phyloP scores from a whole-genome alignment of 306 rosid genomes.

The Leucaena leucocephala region DNA sequence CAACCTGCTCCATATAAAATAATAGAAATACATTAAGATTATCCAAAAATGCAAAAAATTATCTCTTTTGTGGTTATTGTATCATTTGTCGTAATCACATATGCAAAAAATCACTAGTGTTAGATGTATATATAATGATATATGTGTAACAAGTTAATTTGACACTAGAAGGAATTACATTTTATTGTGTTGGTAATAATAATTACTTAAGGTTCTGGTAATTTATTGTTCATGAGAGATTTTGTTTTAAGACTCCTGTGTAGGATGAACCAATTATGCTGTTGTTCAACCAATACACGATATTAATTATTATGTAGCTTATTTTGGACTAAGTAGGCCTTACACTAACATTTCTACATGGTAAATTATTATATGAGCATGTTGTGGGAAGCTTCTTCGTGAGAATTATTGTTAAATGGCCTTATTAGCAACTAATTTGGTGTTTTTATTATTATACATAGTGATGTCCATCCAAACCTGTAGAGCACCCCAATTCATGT shows the following conservation, averaged over 20 bases:
- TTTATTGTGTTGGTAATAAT: background rate
- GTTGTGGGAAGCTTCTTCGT: conserved; percentile 16
- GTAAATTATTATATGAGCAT: background rate
- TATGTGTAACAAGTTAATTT: no score
- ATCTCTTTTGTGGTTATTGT: background rate
- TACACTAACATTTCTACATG: background rate
- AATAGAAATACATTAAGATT: background rate
- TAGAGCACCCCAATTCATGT: background rate
- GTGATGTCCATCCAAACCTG: background rate
- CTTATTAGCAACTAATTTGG: background rate
- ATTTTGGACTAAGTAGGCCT: background rate
- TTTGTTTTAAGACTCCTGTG: background rate
- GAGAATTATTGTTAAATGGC: background rate
- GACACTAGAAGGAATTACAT: no score
- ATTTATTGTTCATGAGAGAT: background rate
- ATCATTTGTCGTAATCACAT: background rate
- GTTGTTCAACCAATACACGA: background rate
- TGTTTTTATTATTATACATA: background rate
- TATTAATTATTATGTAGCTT: background rate
- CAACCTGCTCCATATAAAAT: background rate
- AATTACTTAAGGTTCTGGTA: background rate
- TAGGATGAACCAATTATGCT: background rate
- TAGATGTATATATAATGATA: no score
- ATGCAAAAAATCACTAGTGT: background rate
- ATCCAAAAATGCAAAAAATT: background rate